Conservation (phyloP, 73 alveolate genomes). For the Paramecium sonneborni region DNA sequence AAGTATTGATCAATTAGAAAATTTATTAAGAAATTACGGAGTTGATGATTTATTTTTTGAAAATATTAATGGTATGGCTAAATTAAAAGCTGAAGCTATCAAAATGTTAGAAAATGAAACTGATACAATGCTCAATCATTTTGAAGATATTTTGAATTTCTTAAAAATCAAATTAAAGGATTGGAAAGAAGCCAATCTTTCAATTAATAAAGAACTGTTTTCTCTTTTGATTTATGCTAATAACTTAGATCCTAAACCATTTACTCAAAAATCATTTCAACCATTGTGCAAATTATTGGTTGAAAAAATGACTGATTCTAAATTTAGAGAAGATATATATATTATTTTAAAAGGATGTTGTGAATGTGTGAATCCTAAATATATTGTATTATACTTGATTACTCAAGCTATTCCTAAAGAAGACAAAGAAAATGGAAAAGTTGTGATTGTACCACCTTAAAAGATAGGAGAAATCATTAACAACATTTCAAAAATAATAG, state of each 20-base stretch:
- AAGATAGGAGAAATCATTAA: conserved; percentile 22
- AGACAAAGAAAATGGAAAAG: conserved; percentile 20
- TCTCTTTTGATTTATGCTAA: conserved; percentile 40
- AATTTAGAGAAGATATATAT: conserved; percentile 45
- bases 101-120: conserved; percentile 32
- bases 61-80: conserved; percentile 16
- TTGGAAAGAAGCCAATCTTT: conserved; percentile 50
- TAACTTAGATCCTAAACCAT: conserved; percentile 50
- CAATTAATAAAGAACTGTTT: conserved; percentile 56
- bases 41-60: conserved; percentile 47
- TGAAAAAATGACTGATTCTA: conserved; percentile 58
- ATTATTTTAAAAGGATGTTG: conserved; percentile 57
- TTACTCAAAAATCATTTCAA: conserved; percentile 57
- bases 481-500: conserved; percentile 36
- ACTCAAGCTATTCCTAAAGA: neutral
- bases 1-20: neutral
- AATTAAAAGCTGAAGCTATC: conserved; percentile 61
- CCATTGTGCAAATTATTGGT: conserved; percentile 29
- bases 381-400: conserved; percentile 1
- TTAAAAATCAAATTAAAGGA: conserved; percentile 40
- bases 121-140: conserved; percentile 31
- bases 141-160: conserved; percentile 43
- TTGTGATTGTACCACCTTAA: conserved; percentile 42
- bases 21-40: neutral
- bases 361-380: conserved; percentile 57